Evolutionary conservation across 2,329 filamentous ascomycete species (phyloP).

Genomic region (Pseudogymnoascus sp.): DNA sequence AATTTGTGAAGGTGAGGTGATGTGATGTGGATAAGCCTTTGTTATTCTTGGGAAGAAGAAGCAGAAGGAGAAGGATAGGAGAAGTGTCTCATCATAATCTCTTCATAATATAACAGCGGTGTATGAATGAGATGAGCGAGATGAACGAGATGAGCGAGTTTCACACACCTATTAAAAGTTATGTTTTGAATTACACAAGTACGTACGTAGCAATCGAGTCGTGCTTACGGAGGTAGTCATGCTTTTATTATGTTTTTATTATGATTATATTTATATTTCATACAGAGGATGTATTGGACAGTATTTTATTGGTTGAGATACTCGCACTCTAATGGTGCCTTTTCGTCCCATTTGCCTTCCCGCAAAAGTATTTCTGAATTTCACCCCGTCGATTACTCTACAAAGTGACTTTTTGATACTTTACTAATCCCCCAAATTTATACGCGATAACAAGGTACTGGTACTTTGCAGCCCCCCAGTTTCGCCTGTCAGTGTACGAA

Average conservation of each 20-base stretch:
- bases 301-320: conserved; percentile 5
- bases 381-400: not conserved
- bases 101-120: not conserved
- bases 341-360: not conserved
- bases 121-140: conserved; percentile 1
- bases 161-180: not conserved
- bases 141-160: not conserved
- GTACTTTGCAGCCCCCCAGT: not conserved
- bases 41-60: not conserved
- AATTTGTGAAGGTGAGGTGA: not conserved
- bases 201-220: not conserved
- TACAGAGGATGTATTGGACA: not conserved
- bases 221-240: not conserved
- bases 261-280: not conserved
- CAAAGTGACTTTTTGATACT: not conserved
- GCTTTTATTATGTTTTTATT: not conserved
- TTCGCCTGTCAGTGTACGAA: not conserved
- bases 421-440: not conserved
- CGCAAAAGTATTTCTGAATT: conserved; percentile 1
- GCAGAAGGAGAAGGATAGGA: not conserved
- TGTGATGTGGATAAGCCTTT: not conserved
- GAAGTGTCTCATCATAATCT: conserved; percentile 9
- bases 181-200: not conserved
- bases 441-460: not conserved
- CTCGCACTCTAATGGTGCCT: not conserved